Base-by-base conservation (phyloP, 148 eudicot species). In the Beta vulgaris region DNA sequence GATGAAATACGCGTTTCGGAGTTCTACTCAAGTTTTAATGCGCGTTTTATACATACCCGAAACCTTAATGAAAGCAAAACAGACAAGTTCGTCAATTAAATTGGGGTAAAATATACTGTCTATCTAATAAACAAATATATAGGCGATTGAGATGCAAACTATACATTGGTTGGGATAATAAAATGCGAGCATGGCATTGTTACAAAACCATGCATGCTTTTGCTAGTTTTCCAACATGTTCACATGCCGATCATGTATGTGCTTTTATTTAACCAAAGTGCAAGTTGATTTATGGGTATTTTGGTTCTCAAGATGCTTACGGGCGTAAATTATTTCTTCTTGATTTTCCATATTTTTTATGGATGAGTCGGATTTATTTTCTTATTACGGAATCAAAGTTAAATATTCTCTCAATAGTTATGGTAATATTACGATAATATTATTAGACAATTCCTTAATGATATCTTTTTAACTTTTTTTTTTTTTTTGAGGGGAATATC, bases 231-330 rank as follows among this genome's bases (percentile, higher is more conserved):
- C 73, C 73, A 69, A 69, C 73, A 69, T 69, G 7, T 69, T 69
- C 73, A 69, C 73, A 69, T 69, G 72, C 35, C 57, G 32, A 48
- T 57, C 72, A 29, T 29, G 55, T 68, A 68, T 29, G 55, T 68
- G 46, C 14, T 68, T 68, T 68, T 25, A 68, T 55, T 43, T 44
- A 44, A 68, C 55, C 72, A 44, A 68, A 44, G 32, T 26, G 54
- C 75, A 73, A 73, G 15, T 75, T 75, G 71, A 51, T 49, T 48
- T 8, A 51, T 51, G 61, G 31, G 46, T 74, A 18, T 29, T 62
- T 46, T 44, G 69, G 13, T 43, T 63, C 42, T 72, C 58, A 31
- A 71, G 34, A 54, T 71, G 40, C 9, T 35, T 55, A 55, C 21
- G 23, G 55, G 23, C 16, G 55, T 51, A 0, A 43, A 43, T 43